Percentiles rank a stretch among this genome's conserved stretches.
Conservation (phyloP, 805 yeast species). For the Metschnikowia cerradonensis region DNA sequence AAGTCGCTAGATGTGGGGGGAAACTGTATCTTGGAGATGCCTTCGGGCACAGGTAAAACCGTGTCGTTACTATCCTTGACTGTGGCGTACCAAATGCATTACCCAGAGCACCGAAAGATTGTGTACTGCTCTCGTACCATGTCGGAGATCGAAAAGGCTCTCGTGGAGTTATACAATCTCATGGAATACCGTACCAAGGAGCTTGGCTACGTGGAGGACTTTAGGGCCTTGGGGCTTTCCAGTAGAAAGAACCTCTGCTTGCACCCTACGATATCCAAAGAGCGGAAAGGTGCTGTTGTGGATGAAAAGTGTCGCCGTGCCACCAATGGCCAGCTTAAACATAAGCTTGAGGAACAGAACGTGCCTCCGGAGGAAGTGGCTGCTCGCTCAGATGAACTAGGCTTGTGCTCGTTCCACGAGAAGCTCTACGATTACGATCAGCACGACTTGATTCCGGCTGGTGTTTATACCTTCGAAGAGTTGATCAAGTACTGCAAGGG, state of each 20-base stretch:
- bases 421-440: constrained; percentile 83
- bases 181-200: constrained; percentile 85
- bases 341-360: constrained; percentile 46
- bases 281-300: constrained; percentile 85
- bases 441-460: constrained; percentile 82
- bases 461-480: constrained; percentile 91
- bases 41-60: constrained; percentile 98
- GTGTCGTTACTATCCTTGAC: constrained; percentile 86
- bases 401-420: constrained; percentile 85
- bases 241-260: constrained; percentile 92
- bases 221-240: constrained; percentile 90
- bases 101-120: constrained; percentile 90
- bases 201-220: constrained; percentile 83
- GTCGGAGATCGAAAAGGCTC: constrained; percentile 97
- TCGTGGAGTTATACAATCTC: constrained; percentile 81
- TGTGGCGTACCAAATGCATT: constrained; percentile 91
- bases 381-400: constrained; percentile 31
- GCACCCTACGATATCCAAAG: constrained; percentile 83
- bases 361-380: constrained; percentile 49
- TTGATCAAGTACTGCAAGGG: constrained; percentile 72
- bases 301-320: constrained; percentile 95
- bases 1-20: constrained; percentile 94
- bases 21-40: constrained; percentile 95
- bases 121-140: constrained; percentile 98
- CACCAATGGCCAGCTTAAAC: constrained; percentile 86